Evolutionary conservation across 148 eudicot genomes (phyloP).

Genomic region (Chenopodium quinoa): DNA sequence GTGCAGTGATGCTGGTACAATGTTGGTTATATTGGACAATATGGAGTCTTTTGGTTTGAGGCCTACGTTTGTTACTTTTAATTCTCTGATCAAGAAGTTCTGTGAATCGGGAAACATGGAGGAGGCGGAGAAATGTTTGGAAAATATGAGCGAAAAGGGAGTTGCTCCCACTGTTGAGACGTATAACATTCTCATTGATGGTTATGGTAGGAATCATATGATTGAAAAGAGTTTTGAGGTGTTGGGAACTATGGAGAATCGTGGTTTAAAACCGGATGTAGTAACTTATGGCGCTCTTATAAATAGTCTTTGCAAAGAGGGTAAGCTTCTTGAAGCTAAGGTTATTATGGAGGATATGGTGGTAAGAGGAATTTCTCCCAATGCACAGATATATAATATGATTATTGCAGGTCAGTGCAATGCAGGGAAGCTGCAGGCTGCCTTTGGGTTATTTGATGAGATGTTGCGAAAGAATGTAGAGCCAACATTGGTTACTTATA

Average conservation of each 20-base stretch:
- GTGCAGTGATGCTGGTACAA: conserved; percentile 42
- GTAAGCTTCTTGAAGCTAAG: conserved; percentile 76
- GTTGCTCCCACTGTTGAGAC: conserved; percentile 52
- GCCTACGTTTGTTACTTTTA: conserved; percentile 55
- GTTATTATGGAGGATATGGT: conserved; percentile 60
- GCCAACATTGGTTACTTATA: conserved; percentile 77
- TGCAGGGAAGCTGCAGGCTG: conserved; percentile 49
- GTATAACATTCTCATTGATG: conserved; percentile 66
- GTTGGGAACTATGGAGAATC: conserved; percentile 63
- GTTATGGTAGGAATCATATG: conserved; percentile 53
- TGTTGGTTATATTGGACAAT: conserved; percentile 38
- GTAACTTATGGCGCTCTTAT: conserved; percentile 76
- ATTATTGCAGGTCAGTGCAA: conserved; percentile 65
- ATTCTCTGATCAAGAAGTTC: conserved; percentile 53
- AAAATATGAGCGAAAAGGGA: conserved; percentile 61
- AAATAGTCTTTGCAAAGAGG: conserved; percentile 64
- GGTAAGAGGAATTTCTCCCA: conserved; percentile 54
- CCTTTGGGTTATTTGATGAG: conserved; percentile 52
- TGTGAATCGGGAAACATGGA: conserved; percentile 52
- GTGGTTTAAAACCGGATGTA: conserved; percentile 54
- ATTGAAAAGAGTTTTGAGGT: conserved; percentile 68
- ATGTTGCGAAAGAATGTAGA: conserved; percentile 47
- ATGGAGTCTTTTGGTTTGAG: conserved; percentile 54
- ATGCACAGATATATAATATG: conserved; percentile 66
- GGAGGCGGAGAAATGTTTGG: conserved; percentile 57